Conservation (phyloP, 2,329 filamentous ascomycete species). For the Aspergillus chevalieri region DNA sequence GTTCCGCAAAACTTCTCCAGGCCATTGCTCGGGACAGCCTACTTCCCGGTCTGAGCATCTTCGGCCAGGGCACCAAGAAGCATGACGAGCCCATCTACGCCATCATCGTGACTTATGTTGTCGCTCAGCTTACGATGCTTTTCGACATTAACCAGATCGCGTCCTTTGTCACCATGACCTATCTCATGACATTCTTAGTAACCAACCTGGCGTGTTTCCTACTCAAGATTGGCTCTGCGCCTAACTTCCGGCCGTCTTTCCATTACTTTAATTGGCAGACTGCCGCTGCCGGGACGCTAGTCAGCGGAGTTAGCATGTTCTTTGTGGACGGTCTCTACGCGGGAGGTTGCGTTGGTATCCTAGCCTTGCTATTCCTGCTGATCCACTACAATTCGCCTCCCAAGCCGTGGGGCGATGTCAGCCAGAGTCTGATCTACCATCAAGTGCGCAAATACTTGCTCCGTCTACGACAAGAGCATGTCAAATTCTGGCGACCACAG, state of each 20-base stretch:
- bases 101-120: constrained; percentile 66
- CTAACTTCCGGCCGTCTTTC: constrained; percentile 83
- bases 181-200: constrained; percentile 85
- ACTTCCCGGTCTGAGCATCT: constrained; percentile 67
- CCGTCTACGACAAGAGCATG: constrained; percentile 77
- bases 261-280: constrained; percentile 86
- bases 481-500: constrained; percentile 89
- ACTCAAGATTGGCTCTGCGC: constrained; percentile 77
- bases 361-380: constrained; percentile 71
- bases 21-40: constrained; percentile 74
- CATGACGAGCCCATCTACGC: constrained; percentile 71
- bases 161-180: constrained; percentile 84
- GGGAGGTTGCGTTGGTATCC: constrained; percentile 63
- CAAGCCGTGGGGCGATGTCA: constrained; percentile 86
- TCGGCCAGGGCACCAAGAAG: constrained; percentile 65
- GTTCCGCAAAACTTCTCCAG: constrained; percentile 76
- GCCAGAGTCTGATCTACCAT: constrained; percentile 79
- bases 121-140: constrained; percentile 74
- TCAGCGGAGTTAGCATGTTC: constrained; percentile 78
- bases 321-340: constrained; percentile 82
- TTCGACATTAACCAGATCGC: constrained; percentile 83
- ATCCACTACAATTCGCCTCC: constrained; percentile 82
- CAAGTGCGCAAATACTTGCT: constrained; percentile 84
- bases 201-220: constrained; percentile 84
- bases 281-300: constrained; percentile 65